phyloP scores from a whole-genome alignment of 805 yeast genomes.

The Saccharomycopsis malanga region DNA sequence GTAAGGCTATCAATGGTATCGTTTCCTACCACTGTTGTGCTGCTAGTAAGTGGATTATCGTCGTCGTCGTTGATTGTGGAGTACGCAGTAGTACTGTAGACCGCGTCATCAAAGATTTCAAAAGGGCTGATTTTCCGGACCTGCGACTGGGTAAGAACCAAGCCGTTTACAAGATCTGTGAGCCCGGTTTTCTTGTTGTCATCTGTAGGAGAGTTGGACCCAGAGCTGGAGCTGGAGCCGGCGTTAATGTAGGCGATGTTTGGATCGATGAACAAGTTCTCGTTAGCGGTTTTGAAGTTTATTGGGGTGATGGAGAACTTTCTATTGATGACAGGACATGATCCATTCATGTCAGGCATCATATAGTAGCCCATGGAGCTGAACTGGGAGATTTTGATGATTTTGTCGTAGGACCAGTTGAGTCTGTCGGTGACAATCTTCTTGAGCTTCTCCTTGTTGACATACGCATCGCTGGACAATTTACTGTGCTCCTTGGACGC shows the following conservation, averaged over 20 bases:
- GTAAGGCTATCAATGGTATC: neutral
- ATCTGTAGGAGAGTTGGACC: slow-evolving; percentile 4
- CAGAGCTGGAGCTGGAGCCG: neutral
- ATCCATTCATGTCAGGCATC: slow-evolving; percentile 23
- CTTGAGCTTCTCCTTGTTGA: slow-evolving; percentile 16
- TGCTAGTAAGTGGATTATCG: neutral
- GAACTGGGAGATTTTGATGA: slow-evolving; percentile 20
- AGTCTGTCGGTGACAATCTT: slow-evolving; percentile 20
- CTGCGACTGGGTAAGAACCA: slow-evolving; percentile 12
- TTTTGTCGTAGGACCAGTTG: slow-evolving; percentile 20
- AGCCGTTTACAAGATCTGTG: slow-evolving; percentile 1
- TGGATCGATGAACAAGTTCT: slow-evolving; percentile 11
- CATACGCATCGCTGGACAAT: slow-evolving; percentile 3
- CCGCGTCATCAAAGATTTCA: slow-evolving; percentile 61
- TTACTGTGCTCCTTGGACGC: neutral
- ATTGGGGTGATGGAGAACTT: slow-evolving; percentile 18
- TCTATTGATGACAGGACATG: slow-evolving; percentile 18
- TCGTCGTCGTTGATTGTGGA: slow-evolving; percentile 4
- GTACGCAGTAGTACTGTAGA: slow-evolving; percentile 30
- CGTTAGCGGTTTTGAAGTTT: slow-evolving; percentile 14
- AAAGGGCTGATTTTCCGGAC: slow-evolving; percentile 45
- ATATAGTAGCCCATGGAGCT: slow-evolving; percentile 19
- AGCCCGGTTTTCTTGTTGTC: neutral
- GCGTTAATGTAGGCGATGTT: neutral
- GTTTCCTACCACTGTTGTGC: neutral